phyloP scores from a whole-genome alignment of 441 rosid species.

The Mallotus repandus region DNA sequence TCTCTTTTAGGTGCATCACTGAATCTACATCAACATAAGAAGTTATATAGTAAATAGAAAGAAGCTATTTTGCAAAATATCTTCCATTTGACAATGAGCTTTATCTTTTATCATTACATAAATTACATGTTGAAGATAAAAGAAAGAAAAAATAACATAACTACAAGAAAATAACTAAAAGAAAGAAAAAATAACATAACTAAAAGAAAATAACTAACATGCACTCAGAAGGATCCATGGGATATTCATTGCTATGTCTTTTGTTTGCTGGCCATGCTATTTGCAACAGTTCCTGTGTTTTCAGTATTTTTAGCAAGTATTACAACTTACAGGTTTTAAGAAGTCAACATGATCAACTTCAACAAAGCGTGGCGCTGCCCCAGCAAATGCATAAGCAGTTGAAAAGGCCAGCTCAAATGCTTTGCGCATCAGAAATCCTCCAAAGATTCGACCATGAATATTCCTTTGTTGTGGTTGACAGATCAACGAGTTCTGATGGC shows the following conservation, averaged over 20 bases:
- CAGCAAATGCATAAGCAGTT: conserved; percentile 86
- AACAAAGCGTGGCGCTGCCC: conserved; percentile 64
- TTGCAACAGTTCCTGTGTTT: background rate
- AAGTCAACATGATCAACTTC: conserved; percentile 93
- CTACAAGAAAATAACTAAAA: background rate
- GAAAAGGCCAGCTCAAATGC: conserved; percentile 89
- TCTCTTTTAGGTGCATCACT: background rate
- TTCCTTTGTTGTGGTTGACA: conserved; percentile 87
- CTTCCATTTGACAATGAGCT: background rate
- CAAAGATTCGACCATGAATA: conserved; percentile 78
- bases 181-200: background rate
- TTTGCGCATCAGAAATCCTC: conserved; percentile 73
- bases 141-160: background rate
- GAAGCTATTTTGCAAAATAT: background rate
- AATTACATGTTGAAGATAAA: background rate
- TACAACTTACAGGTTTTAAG: conserved; percentile 63
- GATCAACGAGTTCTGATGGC: conserved; percentile 63
- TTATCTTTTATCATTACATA: background rate
- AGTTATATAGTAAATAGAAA: background rate
- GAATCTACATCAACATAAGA: background rate
- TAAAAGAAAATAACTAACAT: background rate
- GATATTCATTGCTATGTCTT: background rate
- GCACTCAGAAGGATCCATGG: background rate
- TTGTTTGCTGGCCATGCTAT: background rate
- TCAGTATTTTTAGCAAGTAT: background rate